Conservation (phyloP, 768 basidiomycete species). For the Termitomyces sp. region DNA sequence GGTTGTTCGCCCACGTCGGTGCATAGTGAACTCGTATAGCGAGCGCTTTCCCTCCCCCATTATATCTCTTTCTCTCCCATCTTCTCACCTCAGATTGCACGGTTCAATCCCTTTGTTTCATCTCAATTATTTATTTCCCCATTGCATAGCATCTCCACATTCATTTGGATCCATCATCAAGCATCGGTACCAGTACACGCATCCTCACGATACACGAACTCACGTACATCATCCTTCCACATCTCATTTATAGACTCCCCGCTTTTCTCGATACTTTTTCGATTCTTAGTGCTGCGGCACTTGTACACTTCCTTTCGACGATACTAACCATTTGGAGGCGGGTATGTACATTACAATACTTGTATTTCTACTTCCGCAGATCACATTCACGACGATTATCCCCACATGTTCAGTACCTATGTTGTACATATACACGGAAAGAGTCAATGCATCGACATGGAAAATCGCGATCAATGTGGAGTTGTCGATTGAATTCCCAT, state of each 20-base stretch:
- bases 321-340: conserved; percentile 1
- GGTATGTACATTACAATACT: conserved; percentile 10
- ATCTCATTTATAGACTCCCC: neutral
- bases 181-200: conserved; percentile 1
- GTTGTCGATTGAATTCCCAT: neutral
- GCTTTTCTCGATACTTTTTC: neutral
- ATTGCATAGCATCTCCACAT: conserved; percentile 12
- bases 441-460: neutral
- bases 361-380: conserved; percentile 6
- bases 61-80: neutral
- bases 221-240: neutral
- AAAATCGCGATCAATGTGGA: neutral
- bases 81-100: neutral
- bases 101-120: neutral
- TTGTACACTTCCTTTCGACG: neutral
- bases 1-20: conserved; percentile 43
- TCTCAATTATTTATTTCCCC: conserved; percentile 1
- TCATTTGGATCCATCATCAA: conserved; percentile 12
- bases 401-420: neutral
- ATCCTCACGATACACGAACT: neutral
- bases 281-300: neutral
- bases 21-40: conserved; percentile 20
- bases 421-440: neutral
- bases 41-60: neutral
- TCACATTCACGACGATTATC: conserved; percentile 4